These are phyloP conservation scores for Pseudocercospora fijiensis DNA, from an alignment of 2,329 filamentous ascomycete genomes.

Conservation along the genomic window DNA sequence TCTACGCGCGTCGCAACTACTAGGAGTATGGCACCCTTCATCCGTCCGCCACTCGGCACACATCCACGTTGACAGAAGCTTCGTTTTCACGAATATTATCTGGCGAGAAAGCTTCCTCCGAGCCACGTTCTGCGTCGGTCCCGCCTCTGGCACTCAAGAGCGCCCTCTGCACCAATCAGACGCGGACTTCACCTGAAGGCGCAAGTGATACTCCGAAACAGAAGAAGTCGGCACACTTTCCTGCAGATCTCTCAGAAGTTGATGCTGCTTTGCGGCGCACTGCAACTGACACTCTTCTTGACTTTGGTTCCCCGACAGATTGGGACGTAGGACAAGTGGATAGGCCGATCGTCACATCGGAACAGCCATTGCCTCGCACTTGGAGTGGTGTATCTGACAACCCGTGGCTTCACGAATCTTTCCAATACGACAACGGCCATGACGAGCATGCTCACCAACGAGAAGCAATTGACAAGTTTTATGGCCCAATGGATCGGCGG, in stretches of 20 bases:
- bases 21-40: not conserved
- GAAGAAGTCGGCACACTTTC: slow-evolving; percentile 18
- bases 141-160: not conserved
- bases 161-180: not conserved
- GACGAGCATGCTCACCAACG: slow-evolving; percentile 2
- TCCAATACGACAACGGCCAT: not conserved
- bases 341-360: not conserved
- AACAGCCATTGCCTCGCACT: not conserved
- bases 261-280: slow-evolving; percentile 6
- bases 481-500: not conserved
- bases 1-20: not conserved
- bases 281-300: slow-evolving; percentile 6
- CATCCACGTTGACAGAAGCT: not conserved
- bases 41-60: not conserved
- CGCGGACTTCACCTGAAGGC: not conserved
- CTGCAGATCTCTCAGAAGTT: slow-evolving; percentile 8
- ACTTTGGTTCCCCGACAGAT: not conserved
- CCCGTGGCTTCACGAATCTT: slow-evolving; percentile 14
- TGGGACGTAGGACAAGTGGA: not conserved
- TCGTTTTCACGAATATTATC: not conserved
- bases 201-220: slow-evolving; percentile 8
- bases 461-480: not conserved
- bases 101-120: not conserved
- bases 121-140: not conserved
- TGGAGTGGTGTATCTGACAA: slow-evolving; percentile 1